Evolutionary conservation across 345 rosid species (phyloP).

Genomic region (Heritiera littoralis): DNA sequence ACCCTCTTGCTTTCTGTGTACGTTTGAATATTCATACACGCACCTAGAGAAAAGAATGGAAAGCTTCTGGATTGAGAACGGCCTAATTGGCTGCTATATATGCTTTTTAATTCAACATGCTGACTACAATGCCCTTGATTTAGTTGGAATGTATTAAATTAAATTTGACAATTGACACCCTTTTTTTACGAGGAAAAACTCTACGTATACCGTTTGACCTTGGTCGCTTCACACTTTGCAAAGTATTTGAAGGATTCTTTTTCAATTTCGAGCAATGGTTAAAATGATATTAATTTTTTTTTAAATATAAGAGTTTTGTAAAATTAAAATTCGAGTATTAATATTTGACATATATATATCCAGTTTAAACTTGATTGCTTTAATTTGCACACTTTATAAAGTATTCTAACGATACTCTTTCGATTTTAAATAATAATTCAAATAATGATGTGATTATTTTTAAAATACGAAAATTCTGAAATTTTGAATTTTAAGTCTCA

Average conservation of each 20-base stretch:
- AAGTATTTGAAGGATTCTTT: background rate
- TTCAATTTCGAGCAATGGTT: too few relatives aligned
- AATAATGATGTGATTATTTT: too few relatives aligned
- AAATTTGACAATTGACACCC: background rate
- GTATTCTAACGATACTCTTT: too few relatives aligned
- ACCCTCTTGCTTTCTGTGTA: conserved; percentile 8
- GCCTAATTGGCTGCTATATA: conserved; percentile 2
- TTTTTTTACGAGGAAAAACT: background rate
- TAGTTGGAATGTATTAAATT: background rate
- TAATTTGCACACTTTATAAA: too few relatives aligned
- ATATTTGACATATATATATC: too few relatives aligned
- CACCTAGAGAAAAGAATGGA: background rate
- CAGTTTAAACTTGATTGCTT: too few relatives aligned
- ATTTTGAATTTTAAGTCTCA: too few relatives aligned
- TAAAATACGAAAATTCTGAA: too few relatives aligned
- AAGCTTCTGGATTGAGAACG: background rate
- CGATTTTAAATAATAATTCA: too few relatives aligned
- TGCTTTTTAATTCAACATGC: background rate
- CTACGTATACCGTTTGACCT: background rate
- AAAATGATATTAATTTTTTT: too few relatives aligned
- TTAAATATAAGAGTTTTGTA: too few relatives aligned
- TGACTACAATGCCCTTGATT: background rate
- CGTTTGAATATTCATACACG: conserved; percentile 14
- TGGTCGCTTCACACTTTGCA: background rate
- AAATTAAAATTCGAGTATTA: too few relatives aligned